Conservation (phyloP, 176 grass and related monocot genomes). For the Phyllostachys edulis region DNA sequence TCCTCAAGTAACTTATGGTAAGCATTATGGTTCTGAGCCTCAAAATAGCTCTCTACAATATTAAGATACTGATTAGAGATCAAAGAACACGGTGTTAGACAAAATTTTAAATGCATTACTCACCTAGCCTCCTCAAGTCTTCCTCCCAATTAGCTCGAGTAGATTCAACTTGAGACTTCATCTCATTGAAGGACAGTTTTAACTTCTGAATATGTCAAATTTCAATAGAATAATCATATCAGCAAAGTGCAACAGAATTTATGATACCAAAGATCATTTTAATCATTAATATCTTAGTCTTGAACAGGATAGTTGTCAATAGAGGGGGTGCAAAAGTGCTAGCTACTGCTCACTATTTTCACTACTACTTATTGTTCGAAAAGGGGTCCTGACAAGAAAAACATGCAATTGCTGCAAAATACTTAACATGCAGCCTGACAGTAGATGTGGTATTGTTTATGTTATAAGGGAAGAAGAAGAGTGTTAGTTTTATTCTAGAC, state of each 20-base stretch:
- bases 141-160: constrained; percentile 57
- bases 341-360: background rate
- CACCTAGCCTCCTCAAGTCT: constrained; percentile 65
- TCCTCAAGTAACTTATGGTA: constrained; percentile 71
- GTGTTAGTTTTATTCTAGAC: background rate
- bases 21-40: constrained; percentile 54
- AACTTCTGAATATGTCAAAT: constrained; percentile 51
- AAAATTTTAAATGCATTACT: constrained; percentile 4
- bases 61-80: constrained; percentile 18
- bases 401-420: background rate
- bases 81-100: background rate
- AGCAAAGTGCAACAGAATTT: background rate
- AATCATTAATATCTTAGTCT: background rate
- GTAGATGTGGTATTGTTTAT: background rate
- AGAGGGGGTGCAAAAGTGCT: background rate
- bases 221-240: background rate
- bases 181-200: constrained; percentile 61
- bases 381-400: constrained; percentile 5
- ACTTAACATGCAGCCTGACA: background rate
- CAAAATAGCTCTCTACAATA: constrained; percentile 54
- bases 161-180: constrained; percentile 68
- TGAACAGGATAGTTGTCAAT: background rate
- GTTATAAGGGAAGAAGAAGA: background rate
- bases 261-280: background rate
- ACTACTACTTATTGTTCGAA: background rate